Evolutionary conservation across 148 eudicot species (phyloP), one percentile per base, ranked within the genome.

Genomic region (Simmondsia chinensis): DNA sequence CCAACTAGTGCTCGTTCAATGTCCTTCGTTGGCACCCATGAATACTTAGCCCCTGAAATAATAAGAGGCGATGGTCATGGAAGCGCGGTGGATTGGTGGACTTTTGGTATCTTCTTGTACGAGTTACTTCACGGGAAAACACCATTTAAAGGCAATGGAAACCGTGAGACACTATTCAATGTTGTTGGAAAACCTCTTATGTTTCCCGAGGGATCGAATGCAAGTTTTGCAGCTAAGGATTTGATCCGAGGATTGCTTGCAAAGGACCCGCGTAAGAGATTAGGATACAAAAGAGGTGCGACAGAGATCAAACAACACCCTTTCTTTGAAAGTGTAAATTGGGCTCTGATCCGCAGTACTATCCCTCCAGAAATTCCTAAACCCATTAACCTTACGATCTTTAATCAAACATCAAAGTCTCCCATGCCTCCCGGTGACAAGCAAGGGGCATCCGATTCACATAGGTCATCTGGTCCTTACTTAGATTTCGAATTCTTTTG

Each of bases 21-120:
- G 88, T 80, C 95, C 12, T 85, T 85, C 49, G 95, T 85, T 10
- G 95, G 89, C 9, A 85, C 95, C 9, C 94, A 79, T 27, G 94
- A 83, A 49, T 83, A 82, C 53, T 56, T 82, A 34, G 74, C 94
- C 42, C 94, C 86, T 33, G 94, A 82, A 33, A 82, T 82, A 40
- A 73, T 83, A 14, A 67, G 80, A 70, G 87, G 85, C 27, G 95
- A 85, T 23, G 95, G 95, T 19, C 95, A 85, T 69, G 95, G 95
- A 8, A 85, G 89, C 60, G 73, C 95, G 3, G 95, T 85, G 13
- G 95, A 84, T 48, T 84, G 95, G 95, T 84, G 95, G 95, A 84
- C 94, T 2, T 74, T 76, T 34, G 95, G 95, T 12, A 77, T 84
- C 8, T 84, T 84, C 69, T 58, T 84, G 63, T 80, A 74, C 9